Percentiles rank a stretch among this genome's conserved stretches.
These are phyloP conservation scores for Aspergillus floridensis DNA, from an alignment of 2,329 filamentous ascomycete genomes.

Conservation along the genomic window DNA sequence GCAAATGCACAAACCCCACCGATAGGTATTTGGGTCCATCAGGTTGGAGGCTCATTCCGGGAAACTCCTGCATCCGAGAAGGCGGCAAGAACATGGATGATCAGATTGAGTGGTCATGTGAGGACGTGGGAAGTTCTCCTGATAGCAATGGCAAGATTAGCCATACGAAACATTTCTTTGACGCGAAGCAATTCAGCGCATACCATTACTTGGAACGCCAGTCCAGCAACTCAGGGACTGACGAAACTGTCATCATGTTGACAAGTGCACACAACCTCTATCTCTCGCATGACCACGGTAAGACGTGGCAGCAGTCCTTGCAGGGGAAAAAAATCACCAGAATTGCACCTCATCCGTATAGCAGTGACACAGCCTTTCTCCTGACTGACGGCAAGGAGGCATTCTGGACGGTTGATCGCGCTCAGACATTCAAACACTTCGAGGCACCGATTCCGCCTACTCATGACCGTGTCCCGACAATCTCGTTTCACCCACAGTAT, in stretches of 20 bases:
- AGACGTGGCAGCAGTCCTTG: constrained; percentile 73
- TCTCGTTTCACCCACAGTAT: constrained; percentile 78
- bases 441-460: constrained; percentile 64
- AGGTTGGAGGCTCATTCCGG: constrained; percentile 88
- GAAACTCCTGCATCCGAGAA: constrained; percentile 66
- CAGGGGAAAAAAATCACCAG: constrained; percentile 65
- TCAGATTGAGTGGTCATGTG: constrained; percentile 72
- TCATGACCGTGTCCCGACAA: constrained; percentile 50
- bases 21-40: constrained; percentile 81
- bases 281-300: constrained; percentile 82
- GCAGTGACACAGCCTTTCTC: constrained; percentile 84
- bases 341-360: constrained; percentile 75
- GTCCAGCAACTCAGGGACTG: constrained; percentile 59
- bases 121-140: constrained; percentile 55
- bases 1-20: constrained; percentile 67
- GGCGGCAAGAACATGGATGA: constrained; percentile 67
- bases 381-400: constrained; percentile 67
- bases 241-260: constrained; percentile 70
- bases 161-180: constrained; percentile 61
- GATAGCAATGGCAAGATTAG: constrained; percentile 64
- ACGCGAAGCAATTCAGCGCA: constrained; percentile 53
- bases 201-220: constrained; percentile 78
- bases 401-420: constrained; percentile 79
- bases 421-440: constrained; percentile 70
- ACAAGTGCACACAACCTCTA: constrained; percentile 62